Percentiles rank a stretch among this genome's conserved stretches.
Conservation (phyloP, 306 rosid genomes). For the Lotus japonicus region DNA sequence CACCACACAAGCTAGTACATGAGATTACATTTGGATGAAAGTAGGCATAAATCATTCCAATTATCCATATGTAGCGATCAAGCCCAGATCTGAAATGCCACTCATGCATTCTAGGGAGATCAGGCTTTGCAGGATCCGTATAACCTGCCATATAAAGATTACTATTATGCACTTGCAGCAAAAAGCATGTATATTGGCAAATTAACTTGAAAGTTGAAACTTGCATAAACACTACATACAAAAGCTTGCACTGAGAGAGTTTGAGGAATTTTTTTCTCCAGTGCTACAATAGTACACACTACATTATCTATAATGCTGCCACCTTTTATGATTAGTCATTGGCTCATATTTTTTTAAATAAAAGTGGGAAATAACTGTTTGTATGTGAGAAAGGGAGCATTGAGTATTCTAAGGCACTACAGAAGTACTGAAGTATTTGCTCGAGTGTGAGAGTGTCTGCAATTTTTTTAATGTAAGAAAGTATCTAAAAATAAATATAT, state of each 20-base stretch:
- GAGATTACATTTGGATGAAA: constrained; percentile 84
- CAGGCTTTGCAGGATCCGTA: constrained; percentile 95
- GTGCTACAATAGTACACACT: too few relatives aligned
- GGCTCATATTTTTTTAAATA: too few relatives aligned
- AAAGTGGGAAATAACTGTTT: too few relatives aligned
- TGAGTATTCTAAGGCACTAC: too few relatives aligned
- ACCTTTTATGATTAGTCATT: too few relatives aligned
- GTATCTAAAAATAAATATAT: background rate
- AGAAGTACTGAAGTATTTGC: too few relatives aligned
- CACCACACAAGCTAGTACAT: constrained; percentile 15
- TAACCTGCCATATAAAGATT: constrained; percentile 52
- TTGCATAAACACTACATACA: constrained; percentile 2
- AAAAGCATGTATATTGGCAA: constrained; percentile 4
- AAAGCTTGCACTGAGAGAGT: background rate
- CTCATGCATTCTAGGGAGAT: constrained; percentile 79
- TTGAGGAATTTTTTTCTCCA: background rate
- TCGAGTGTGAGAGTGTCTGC: background rate
- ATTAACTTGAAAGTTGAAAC: constrained; percentile 19
- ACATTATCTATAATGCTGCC: too few relatives aligned
- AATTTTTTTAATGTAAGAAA: too few relatives aligned
- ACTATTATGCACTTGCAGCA: constrained; percentile 14
- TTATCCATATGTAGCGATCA: constrained; percentile 97
- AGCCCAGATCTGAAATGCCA: constrained; percentile 99
- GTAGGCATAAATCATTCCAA: constrained; percentile 98
- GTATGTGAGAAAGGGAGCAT: too few relatives aligned